Base-by-base conservation (phyloP, 805 yeast species). In the Martiniozyma abietophila region DNA sequence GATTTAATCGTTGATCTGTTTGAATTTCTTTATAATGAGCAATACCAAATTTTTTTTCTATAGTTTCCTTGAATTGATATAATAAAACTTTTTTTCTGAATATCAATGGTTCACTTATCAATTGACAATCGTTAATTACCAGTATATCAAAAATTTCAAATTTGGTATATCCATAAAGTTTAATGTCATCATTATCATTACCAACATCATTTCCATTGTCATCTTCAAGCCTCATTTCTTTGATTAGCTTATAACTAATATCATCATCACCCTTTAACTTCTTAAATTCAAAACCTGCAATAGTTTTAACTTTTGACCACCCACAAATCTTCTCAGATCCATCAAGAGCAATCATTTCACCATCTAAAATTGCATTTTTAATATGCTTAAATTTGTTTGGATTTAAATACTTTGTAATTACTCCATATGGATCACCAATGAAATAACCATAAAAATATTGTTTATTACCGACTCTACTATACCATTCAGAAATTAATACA, bases 311-410 rank as follows among this genome's bases (percentile, higher is more conserved):
- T 1, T 81, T 69, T 0, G 94, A 94, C 60, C 84, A 84, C 0
- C 96, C 94, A 16, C 86, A 2, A 59, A 58, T 23, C 69, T 51
- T 37, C 64, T 57, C 29, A 55, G 34, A 30, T 4, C 20, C 61
- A 54, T 88, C 95, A 68, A 74, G 86, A 0, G 94, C 84, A 2
- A 89, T 76, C 89, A 89, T 83, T 55, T 89, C 98, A 1, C 97
- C 96, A 58, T 89, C 98, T 4, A 89, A 49, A 5, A 80, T 65
- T 16, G 67, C 58, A 25, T 44, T 54, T 7, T 51, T 39, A 7
- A 67, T 45, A 3, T 33, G 28, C 12, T 32, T 40, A 32, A 59
- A 62, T 43, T 43, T 56, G 2, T 35, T 52, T 6, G 21, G 15
- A 6, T 53, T 51, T 5, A 71, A 58, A 22, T 48, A 56, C 5